Percentiles rank a stretch among this genome's conserved stretches.
These are phyloP conservation scores for Cocos nucifera DNA, from an alignment of 176 grass and related monocot genomes.

Conservation along the genomic window DNA sequence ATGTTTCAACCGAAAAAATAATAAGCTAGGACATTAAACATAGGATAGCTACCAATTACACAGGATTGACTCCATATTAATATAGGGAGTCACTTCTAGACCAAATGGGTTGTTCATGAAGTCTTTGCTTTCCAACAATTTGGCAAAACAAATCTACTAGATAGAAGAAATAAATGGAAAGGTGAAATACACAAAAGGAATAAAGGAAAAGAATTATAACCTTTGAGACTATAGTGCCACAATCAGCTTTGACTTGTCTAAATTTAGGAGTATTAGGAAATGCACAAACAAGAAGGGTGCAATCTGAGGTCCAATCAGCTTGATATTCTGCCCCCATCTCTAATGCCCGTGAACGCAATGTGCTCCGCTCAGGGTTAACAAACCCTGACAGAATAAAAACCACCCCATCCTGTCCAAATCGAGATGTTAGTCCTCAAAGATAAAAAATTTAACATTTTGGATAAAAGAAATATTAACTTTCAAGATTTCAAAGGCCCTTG, in stretches of 20 bases:
- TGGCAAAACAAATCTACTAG: too few species aligned
- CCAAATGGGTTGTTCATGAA: too few species aligned
- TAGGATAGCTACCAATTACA: too few species aligned
- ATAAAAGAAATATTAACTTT: constrained; percentile 1
- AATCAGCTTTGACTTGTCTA: constrained; percentile 57
- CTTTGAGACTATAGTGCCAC: constrained; percentile 82
- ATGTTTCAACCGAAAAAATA: too few species aligned
- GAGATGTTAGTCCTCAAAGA: neutral
- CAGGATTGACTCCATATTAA: too few species aligned
- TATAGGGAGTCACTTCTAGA: too few species aligned
- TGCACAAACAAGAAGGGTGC: constrained; percentile 89
- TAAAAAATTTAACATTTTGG: neutral
- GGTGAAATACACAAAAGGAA: too few species aligned
- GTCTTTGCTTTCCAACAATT: too few species aligned
- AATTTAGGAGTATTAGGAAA: constrained; percentile 87
- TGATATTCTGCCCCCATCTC: constrained; percentile 83
- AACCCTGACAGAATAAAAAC: constrained; percentile 75
- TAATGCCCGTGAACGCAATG: constrained; percentile 58
- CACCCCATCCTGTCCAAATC: constrained; percentile 54
- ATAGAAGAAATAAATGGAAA: too few species aligned
- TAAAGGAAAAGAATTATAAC: constrained; percentile 15
- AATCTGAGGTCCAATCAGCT: constrained; percentile 69
- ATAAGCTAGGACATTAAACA: too few species aligned
- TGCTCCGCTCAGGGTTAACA: constrained; percentile 76
- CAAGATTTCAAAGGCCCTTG: neutral